Conservation (phyloP, 257 asterid genomes). For the Penstemon barbatus region DNA sequence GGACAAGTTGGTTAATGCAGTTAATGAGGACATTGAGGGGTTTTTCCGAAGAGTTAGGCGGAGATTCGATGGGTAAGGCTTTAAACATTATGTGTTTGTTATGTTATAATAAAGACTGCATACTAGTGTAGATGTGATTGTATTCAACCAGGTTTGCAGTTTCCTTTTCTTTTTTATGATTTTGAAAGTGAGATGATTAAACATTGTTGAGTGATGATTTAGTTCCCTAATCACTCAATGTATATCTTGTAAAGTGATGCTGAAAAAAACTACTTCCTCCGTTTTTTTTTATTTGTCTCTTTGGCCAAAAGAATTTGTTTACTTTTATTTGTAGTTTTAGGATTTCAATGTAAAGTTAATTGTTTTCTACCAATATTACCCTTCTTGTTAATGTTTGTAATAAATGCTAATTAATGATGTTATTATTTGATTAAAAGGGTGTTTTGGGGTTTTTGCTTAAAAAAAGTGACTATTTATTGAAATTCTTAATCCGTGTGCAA, state of each 20-base stretch:
- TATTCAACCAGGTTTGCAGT: not conserved
- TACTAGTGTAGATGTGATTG: not conserved
- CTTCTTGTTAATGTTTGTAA: too few species aligned
- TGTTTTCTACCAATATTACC: too few species aligned
- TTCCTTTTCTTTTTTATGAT: not conserved
- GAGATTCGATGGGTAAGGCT: conserved; percentile 81
- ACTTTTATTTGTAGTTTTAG: too few species aligned
- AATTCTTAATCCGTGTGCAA: too few species aligned
- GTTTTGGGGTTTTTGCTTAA: too few species aligned
- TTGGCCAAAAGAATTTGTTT: too few species aligned
- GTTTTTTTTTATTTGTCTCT: too few species aligned
- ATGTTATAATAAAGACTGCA: not conserved
- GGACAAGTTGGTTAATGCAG: conserved; percentile 54
- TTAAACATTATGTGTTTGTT: conserved; percentile 9
- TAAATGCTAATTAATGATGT: too few species aligned
- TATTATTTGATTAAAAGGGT: too few species aligned
- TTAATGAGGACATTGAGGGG: conserved; percentile 56
- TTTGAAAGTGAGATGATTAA: conserved; percentile 8
- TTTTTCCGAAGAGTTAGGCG: conserved; percentile 64
- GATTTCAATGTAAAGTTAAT: too few species aligned
- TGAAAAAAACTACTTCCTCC: too few species aligned
- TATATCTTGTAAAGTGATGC: not conserved
- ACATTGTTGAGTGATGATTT: not conserved
- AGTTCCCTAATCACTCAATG: not conserved
- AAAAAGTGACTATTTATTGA: too few species aligned